phyloP scores from a whole-genome alignment of 2,329 filamentous ascomycete genomes.

The Cordyceps tenuipes region DNA sequence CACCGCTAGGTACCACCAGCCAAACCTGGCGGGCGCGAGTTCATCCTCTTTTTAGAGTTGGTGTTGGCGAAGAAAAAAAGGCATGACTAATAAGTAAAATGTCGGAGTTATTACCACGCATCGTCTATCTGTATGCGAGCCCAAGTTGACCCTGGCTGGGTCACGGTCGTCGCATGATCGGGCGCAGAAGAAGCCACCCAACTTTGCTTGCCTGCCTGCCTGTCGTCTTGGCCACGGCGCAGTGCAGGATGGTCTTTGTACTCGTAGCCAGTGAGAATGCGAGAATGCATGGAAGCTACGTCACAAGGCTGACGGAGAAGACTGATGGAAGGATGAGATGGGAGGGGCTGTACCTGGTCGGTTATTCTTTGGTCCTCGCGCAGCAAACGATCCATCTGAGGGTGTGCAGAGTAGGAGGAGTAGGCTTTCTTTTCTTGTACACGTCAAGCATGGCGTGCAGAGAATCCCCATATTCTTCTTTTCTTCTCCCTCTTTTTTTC shows the following conservation, averaged over 20 bases:
- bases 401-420: not conserved
- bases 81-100: not conserved
- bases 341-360: not conserved
- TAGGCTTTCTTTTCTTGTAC: not conserved
- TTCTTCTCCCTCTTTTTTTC: not conserved
- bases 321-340: not conserved
- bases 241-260: not conserved
- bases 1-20: not conserved
- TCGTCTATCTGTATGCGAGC: not conserved
- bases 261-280: not conserved
- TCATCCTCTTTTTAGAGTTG: not conserved
- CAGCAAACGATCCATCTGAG: not conserved
- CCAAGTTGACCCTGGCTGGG: not conserved
- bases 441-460: not conserved
- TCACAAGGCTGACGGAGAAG: conserved; percentile 10
- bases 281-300: conserved; percentile 1
- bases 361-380: conserved; percentile 8
- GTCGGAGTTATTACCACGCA: not conserved
- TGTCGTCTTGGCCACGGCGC: not conserved
- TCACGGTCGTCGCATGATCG: conserved; percentile 2
- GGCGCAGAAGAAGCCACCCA: not conserved
- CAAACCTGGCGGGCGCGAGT: not conserved
- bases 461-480: not conserved
- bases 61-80: not conserved
- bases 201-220: not conserved